Conservation (phyloP, 2,329 filamentous ascomycete genomes). For the Calonectria henricotiae region DNA sequence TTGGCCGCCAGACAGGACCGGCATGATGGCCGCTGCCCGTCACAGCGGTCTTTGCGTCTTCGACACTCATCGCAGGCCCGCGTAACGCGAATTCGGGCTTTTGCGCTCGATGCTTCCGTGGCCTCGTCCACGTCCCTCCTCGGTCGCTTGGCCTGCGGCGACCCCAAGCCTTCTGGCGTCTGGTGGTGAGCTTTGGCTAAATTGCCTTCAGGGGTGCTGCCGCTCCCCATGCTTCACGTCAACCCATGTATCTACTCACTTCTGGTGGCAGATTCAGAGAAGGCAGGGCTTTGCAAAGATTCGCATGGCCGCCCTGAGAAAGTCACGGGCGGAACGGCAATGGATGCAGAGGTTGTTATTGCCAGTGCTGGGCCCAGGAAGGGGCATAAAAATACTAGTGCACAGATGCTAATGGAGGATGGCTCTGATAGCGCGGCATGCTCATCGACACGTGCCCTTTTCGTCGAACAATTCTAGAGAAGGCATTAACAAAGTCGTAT, state of each 20-base stretch:
- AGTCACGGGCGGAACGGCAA: not conserved
- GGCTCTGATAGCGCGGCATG: not conserved
- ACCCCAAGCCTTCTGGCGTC: conserved; percentile 7
- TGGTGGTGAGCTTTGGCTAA: conserved; percentile 26
- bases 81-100: conserved; percentile 16
- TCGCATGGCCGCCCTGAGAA: not conserved
- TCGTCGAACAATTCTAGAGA: no score
- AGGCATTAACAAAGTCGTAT: not conserved
- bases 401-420: not conserved
- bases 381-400: not conserved
- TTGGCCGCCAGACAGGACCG: conserved; percentile 21
- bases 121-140: conserved; percentile 18
- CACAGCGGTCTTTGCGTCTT: conserved; percentile 39
- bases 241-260: conserved; percentile 16
- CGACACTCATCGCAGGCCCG: conserved; percentile 40
- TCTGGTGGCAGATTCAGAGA: not conserved
- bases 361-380: not conserved
- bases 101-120: not conserved
- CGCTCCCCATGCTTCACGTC: conserved; percentile 34
- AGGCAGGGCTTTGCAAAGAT: not conserved
- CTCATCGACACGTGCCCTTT: not conserved
- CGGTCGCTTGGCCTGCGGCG: conserved; percentile 11
- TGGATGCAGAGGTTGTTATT: not conserved
- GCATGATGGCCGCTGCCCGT: conserved; percentile 34
- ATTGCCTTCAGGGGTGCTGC: conserved; percentile 24